Evolutionary conservation across 2,329 filamentous ascomycete species (phyloP), one percentile per base, ranked within the genome.

Genomic region (Claviceps citrina): DNA sequence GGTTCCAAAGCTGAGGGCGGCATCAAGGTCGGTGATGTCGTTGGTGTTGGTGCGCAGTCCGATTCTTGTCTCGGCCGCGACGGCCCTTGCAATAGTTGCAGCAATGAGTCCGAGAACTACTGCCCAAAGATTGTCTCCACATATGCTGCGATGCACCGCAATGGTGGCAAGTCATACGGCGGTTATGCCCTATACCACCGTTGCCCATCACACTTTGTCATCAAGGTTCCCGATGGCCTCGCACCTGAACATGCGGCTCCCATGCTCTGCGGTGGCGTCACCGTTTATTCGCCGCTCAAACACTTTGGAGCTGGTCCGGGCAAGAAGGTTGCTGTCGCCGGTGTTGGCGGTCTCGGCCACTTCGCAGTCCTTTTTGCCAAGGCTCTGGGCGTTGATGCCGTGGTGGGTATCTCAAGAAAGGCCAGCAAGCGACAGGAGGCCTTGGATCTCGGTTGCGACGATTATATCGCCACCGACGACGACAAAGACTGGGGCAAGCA

Each of bases 221-320:
- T 69, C 47, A 64, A 63, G 49, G 65, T 69, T 36, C 65, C 65
- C n/a, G 58, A 63, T 10, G 56, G 54, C 3, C 43, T 69, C 5
- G 47, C 54, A 2, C 58, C 57, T 2, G 64, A 62, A 39, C 46
- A 59, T 39, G 63, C 64, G 8, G 66, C 79, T 15, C 78, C 80
- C 3, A 75, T 84, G 70, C 64, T 84, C 31, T 84, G 81, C 51
- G 81, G 70, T 18, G 80, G 81, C 12, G 68, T 84, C 26, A 85
- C 81, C 0, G 64, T 78, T 6, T 85, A 68, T 53, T 65, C 67
- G 9, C 80, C 81, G 1, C 57, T 85, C 37, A 64, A 64, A 49
- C 66, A 73, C 39, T 71, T 80, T 46, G 73, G 73, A 2, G 72
- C 68, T 36, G 81, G 79, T 0, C 77, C 77, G 0, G 78, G 78